Percentiles rank a stretch among this genome's conserved stretches.
Evolutionary conservation across 1,139 yeast species (phyloP).

Genomic region (Casaregolazyma lundiana): DNA sequence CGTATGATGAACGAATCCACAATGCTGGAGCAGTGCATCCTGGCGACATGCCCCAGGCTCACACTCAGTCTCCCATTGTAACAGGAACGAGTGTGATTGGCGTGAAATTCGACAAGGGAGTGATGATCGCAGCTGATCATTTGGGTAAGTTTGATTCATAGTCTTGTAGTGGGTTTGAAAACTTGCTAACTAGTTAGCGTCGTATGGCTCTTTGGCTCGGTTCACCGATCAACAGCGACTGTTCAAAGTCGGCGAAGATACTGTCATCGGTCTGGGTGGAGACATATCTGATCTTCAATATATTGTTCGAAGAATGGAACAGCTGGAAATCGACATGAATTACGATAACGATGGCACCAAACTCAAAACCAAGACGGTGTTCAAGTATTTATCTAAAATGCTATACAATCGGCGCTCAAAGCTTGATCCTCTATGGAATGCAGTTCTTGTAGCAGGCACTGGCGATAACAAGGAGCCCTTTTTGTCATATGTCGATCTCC

Average conservation of each 20-base stretch:
- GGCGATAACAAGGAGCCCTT: constrained; percentile 61
- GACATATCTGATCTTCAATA: constrained; percentile 93
- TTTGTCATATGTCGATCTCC: constrained; percentile 78
- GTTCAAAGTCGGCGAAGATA: constrained; percentile 72
- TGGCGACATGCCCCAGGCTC: constrained; percentile 58
- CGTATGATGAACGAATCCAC: constrained; percentile 69
- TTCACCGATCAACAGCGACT: constrained; percentile 83
- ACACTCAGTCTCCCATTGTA: constrained; percentile 90
- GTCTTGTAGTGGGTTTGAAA: neutral
- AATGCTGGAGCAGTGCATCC: constrained; percentile 38
- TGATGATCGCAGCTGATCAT: constrained; percentile 92
- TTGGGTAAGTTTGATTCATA: constrained; percentile 45
- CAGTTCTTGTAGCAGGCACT: constrained; percentile 85
- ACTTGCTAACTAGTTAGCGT: constrained; percentile 29
- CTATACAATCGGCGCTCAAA: constrained; percentile 85
- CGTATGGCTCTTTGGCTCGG: constrained; percentile 90
- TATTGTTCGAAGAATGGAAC: constrained; percentile 67
- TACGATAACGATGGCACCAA: constrained; percentile 79
- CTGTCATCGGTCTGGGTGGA: constrained; percentile 92
- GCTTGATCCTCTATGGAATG: constrained; percentile 96
- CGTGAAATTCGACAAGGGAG: constrained; percentile 83
- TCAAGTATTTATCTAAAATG: constrained; percentile 79
- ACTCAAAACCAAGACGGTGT: constrained; percentile 79
- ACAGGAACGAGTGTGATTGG: constrained; percentile 96
- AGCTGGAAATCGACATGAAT: constrained; percentile 69